These are phyloP conservation scores for Calonectria pteridis DNA, from an alignment of 2,329 filamentous ascomycete genomes.

Conservation along the genomic window DNA sequence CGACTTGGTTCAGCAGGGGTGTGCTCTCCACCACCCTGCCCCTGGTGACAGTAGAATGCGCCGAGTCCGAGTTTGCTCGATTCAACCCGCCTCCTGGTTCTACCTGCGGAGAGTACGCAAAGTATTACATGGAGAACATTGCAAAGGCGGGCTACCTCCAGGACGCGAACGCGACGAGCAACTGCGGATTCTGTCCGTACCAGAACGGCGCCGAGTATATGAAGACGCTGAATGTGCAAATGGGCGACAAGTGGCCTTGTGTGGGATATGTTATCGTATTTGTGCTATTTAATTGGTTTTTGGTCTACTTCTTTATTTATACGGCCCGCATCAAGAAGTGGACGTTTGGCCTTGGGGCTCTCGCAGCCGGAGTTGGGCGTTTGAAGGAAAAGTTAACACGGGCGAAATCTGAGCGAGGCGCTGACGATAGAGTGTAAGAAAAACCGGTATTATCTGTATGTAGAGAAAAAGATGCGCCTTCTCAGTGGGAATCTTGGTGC, in stretches of 20 bases:
- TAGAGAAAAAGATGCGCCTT: not conserved
- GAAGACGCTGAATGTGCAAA: conserved; percentile 60
- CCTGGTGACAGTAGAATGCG: conserved; percentile 52
- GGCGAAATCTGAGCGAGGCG: not conserved
- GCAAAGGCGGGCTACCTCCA: conserved; percentile 70
- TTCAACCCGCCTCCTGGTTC: conserved; percentile 72
- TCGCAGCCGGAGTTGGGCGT: not conserved
- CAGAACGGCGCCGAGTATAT: conserved; percentile 71
- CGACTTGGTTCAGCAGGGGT: conserved; percentile 14
- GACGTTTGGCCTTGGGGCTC: conserved; percentile 73
- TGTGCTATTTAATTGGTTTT: conserved; percentile 75
- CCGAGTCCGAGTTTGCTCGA: conserved; percentile 45
- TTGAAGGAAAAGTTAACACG: not conserved
- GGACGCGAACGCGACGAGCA: conserved; percentile 67
- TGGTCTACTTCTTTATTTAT: conserved; percentile 83
- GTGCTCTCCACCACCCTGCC: conserved; percentile 9
- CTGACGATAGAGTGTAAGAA: not conserved
- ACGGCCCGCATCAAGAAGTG: conserved; percentile 76
- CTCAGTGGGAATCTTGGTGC: not conserved
- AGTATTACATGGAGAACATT: conserved; percentile 60
- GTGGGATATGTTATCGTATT: conserved; percentile 81
- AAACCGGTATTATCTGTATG: not conserved
- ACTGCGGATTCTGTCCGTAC: conserved; percentile 79
- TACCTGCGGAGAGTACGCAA: conserved; percentile 74
- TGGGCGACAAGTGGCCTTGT: conserved; percentile 72